These are phyloP conservation scores for Zasmidium angulare DNA, from an alignment of 2,329 filamentous ascomycete species.

Conservation along the genomic window DNA sequence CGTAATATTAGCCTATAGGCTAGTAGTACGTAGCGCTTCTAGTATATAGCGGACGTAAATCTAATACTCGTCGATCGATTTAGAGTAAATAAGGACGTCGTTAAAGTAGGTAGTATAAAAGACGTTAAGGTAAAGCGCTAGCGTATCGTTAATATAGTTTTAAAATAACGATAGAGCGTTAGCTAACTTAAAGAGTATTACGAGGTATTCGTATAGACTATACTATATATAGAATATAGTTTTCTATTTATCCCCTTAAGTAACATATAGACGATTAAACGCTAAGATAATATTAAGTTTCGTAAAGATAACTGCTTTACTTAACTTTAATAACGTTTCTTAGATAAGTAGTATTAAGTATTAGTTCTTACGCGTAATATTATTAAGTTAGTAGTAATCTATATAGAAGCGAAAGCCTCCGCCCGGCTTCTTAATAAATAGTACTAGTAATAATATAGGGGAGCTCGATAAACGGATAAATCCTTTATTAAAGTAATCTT, in stretches of 20 bases:
- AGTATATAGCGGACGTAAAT: slow-evolving; percentile 24
- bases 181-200: slow-evolving; percentile 9
- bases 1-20: slow-evolving; percentile 19
- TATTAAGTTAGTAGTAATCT: neutral
- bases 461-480: neutral
- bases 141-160: slow-evolving; percentile 24
- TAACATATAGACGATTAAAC: slow-evolving; percentile 6
- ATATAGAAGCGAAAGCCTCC: no score
- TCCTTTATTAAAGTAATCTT: neutral
- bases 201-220: slow-evolving; percentile 11
- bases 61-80: slow-evolving; percentile 6
- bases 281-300: slow-evolving; percentile 24
- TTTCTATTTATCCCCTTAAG: slow-evolving; percentile 9
- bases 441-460: neutral
- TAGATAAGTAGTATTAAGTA: slow-evolving; percentile 30
- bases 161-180: slow-evolving; percentile 26
- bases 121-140: slow-evolving; percentile 16
- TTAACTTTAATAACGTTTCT: slow-evolving; percentile 21
- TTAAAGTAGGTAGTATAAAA: slow-evolving; percentile 5
- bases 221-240: slow-evolving; percentile 11
- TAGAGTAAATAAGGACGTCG: slow-evolving; percentile 8
- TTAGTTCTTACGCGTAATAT: slow-evolving; percentile 10
- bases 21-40: slow-evolving; percentile 6
- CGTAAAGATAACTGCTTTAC: slow-evolving; percentile 14
- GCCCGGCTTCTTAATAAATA: neutral